Evolutionary conservation across 495 filamentous ascomycete genomes (phyloP).

Genomic region (Hyaloscypha variabilis): DNA sequence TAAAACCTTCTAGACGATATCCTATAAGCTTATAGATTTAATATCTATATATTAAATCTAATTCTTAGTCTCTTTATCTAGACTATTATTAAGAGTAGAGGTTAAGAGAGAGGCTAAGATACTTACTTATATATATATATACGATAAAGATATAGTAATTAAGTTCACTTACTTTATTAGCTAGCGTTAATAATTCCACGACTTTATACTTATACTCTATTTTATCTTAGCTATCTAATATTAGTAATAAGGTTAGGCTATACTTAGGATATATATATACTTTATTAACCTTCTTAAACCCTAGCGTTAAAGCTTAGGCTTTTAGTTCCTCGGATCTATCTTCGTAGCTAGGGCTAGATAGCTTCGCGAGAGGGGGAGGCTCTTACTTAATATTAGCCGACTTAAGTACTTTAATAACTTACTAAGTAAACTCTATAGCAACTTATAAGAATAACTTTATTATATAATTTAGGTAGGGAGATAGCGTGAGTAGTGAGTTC

Average conservation of each 20-base stretch:
- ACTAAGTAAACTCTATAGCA: background rate
- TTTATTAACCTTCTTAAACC: slow-evolving; percentile 1
- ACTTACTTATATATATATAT: slow-evolving; percentile 1
- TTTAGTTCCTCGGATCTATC: slow-evolving; percentile 1
- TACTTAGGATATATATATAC: background rate
- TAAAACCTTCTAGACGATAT: background rate
- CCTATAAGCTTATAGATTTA: background rate
- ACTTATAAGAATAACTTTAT: background rate
- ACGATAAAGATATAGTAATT: slow-evolving; percentile 4
- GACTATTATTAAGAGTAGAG: slow-evolving; percentile 1
- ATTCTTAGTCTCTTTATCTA: slow-evolving; percentile 4
- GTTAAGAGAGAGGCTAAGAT: background rate
- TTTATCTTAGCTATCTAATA: background rate
- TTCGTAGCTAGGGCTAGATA: background rate
- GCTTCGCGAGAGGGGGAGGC: background rate
- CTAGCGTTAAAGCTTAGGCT: background rate
- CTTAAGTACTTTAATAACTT: background rate
- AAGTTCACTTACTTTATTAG: slow-evolving; percentile 1
- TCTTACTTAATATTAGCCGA: slow-evolving; percentile 2
- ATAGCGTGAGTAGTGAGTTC: background rate
- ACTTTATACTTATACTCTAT: slow-evolving; percentile 5
- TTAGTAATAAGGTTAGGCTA: background rate
- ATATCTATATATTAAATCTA: slow-evolving; percentile 5
- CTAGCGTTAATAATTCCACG: slow-evolving; percentile 1
- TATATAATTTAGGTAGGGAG: background rate